A percentile compares a stretch with the other conserved stretches of the same genome.
Evolutionary conservation across 306 rosid genomes (phyloP).

Genomic region (Quercus berberidifolia): DNA sequence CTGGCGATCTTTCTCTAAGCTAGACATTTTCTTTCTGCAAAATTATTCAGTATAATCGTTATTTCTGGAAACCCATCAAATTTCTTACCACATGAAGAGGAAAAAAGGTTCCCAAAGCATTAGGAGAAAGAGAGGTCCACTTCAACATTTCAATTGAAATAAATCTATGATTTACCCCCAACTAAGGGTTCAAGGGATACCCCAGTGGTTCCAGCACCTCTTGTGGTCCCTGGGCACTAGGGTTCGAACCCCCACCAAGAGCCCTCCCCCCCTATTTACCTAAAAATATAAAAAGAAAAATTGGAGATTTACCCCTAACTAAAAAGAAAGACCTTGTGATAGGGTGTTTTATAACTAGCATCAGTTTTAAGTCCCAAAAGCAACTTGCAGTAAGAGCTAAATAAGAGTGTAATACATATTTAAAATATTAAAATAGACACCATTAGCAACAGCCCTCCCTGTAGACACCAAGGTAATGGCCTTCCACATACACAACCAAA

Average conservation of each 20-base stretch:
- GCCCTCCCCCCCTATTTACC: no score
- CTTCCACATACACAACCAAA: not conserved
- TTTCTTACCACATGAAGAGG: not conserved
- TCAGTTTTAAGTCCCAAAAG: not conserved
- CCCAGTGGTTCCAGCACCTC: no score
- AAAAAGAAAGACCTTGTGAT: not conserved
- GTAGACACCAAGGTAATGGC: not conserved
- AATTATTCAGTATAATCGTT: slow-evolving; percentile 18
- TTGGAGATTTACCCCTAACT: not conserved
- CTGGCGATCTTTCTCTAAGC: slow-evolving; percentile 76
- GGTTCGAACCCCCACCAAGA: no score
- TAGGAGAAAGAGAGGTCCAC: not conserved
- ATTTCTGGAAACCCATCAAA: slow-evolving; percentile 9
- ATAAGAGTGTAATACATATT: not conserved
- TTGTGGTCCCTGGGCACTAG: no score
- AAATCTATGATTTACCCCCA: not conserved
- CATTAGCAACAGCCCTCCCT: not conserved
- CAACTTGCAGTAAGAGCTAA: not conserved
- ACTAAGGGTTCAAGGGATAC: not conserved
- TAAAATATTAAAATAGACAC: not conserved
- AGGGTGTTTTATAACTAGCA: not conserved
- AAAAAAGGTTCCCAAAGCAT: not conserved
- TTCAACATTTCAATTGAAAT: not conserved
- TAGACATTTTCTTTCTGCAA: slow-evolving; percentile 81
- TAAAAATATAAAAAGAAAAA: no score